Conservation (phyloP, 352 stramenopile species). For the Globisporangium spiculum region DNA sequence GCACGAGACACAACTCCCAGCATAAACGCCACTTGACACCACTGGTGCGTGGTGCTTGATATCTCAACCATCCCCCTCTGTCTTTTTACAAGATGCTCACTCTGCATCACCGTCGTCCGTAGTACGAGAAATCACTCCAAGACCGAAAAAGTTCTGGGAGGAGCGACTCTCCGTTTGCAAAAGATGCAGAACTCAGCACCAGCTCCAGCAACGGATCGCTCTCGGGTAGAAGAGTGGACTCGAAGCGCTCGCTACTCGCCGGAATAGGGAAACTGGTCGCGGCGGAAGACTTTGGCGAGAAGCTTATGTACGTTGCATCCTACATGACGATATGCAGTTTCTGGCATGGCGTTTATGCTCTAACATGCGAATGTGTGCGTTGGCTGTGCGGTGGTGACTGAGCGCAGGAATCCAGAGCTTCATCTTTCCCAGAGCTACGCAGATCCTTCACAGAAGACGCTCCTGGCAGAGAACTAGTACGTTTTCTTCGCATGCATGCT, state of each 20-base stretch:
- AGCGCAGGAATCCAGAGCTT: constrained; percentile 35
- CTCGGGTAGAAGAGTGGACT: constrained; percentile 43
- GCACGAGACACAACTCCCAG: constrained; percentile 48
- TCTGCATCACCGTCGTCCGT: not conserved
- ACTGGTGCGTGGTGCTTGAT: constrained; percentile 30
- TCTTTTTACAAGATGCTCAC: not conserved
- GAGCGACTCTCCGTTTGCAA: constrained; percentile 12
- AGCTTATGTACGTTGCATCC: constrained; percentile 24
- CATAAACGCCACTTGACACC: constrained; percentile 63
- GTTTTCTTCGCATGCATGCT: constrained; percentile 8
- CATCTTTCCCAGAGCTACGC: constrained; percentile 54
- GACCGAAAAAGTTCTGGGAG: constrained; percentile 7
- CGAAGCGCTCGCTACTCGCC: constrained; percentile 62
- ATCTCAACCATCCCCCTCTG: not conserved
- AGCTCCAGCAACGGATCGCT: constrained; percentile 21
- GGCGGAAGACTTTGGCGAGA: constrained; percentile 40
- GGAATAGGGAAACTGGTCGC: constrained; percentile 76
- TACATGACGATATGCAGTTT: too few relatives aligned
- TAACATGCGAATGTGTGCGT: not conserved
- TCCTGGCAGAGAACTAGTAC: constrained; percentile 72
- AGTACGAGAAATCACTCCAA: constrained; percentile 29
- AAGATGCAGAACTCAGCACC: constrained; percentile 8
- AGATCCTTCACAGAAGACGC: constrained; percentile 51
- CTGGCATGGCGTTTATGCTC: too few relatives aligned
- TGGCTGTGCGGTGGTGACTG: not conserved